A percentile compares a stretch with the other conserved stretches of the same genome.
phyloP scores from a whole-genome alignment of 148 eudicot species.

The Cornus kousa region DNA sequence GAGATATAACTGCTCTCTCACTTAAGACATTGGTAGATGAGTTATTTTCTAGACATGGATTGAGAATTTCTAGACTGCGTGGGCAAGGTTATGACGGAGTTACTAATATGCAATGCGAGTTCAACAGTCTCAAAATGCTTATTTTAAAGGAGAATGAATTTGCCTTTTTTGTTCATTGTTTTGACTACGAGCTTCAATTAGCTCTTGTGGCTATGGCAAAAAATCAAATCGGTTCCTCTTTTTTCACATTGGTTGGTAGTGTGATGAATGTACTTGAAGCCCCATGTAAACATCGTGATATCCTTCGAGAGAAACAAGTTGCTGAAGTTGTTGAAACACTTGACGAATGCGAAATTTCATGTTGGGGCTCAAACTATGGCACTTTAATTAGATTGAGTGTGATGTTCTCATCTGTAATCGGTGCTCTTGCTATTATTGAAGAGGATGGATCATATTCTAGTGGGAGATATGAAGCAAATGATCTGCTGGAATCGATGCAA shows the following conservation, averaged over 20 bases:
- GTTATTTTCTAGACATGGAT: background rate
- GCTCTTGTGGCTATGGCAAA: slow-evolving; percentile 11
- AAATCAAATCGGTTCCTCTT: background rate
- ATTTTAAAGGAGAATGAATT: slow-evolving; percentile 4
- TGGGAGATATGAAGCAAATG: background rate
- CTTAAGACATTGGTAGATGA: slow-evolving; percentile 10
- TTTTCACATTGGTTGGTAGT: background rate
- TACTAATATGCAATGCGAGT: slow-evolving; percentile 17
- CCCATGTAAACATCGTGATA: background rate
- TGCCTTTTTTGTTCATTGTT: slow-evolving; percentile 19
- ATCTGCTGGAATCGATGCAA: background rate
- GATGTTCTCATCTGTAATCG: slow-evolving; percentile 9
- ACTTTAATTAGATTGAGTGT: slow-evolving; percentile 4
- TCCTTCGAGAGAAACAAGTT: background rate
- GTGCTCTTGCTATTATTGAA: slow-evolving; percentile 18
- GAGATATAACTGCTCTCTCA: background rate
- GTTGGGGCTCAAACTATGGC: slow-evolving; percentile 29
- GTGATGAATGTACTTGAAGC: slow-evolving; percentile 8
- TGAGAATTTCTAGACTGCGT: slow-evolving; percentile 2
- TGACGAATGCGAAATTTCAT: background rate
- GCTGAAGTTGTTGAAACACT: background rate
- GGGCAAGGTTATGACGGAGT: slow-evolving; percentile 22
- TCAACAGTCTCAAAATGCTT: slow-evolving; percentile 8
- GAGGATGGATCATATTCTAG: background rate
- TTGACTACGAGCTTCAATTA: slow-evolving; percentile 18